Base-by-base conservation (phyloP, 805 yeast genomes). In the Candida coleopterorum region DNA sequence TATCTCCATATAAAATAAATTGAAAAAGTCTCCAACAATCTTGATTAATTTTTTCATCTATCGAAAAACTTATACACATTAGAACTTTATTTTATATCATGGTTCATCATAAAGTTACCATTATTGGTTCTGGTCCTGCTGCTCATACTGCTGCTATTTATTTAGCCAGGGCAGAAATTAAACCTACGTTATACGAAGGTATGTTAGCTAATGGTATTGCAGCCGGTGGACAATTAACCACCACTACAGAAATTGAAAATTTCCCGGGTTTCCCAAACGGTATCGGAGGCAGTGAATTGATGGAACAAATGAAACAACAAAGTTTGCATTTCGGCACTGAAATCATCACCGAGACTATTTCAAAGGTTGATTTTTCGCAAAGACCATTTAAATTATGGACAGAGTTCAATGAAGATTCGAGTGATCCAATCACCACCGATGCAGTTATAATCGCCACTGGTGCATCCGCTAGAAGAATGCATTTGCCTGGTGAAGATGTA, bases 101-200 rank as follows among this genome's bases (percentile, higher is more conserved):
- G 89, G 83, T 75, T 53, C 94, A 85, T 62, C 78, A 85, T 68
- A 77, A 72, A 70, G 94, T 85, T 43, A 85, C 93, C 22, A 83
- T 86, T 53, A 80, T 86, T 43, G 97, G 98, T 30, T 89, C 97
- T 38, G 98, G 98, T 52, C 98, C 98, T 39, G 98, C 98, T 40
- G 98, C 97, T 38, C 96, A 93, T 74, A 93, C 98, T 29, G 98
- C 98, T 35, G 98, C 98, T 47, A 86, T 93, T 62, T 93, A 93
- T 64, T 72, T 93, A 38, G 82, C 97, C 21, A 82, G 98, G 65
- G 98, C 98, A 29, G 98, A 93, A 72, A 78, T 88, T 57, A 81
- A 84, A 64, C 97, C 98, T 17, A 80, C 85, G 21, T 64, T 93
- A 51, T 93, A 88, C 67, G 98, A 93, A 69, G 98, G 98, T 55